Evolutionary conservation across 2,329 filamentous ascomycete genomes (phyloP).

Genomic region (Ceratocystiopsis sp.): DNA sequence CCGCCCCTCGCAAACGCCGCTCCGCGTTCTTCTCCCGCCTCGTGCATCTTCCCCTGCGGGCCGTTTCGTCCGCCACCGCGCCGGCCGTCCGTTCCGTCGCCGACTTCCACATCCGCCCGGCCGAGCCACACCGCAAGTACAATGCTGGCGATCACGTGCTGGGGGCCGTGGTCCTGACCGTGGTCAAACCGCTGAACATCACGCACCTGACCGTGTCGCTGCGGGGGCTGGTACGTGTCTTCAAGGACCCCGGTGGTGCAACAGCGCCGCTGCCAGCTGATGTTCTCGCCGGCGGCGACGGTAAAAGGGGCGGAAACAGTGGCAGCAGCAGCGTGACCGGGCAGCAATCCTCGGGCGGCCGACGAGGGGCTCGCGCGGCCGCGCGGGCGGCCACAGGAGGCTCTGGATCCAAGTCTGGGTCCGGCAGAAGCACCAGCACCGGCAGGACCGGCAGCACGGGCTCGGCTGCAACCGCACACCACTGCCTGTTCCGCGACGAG

Average conservation of each 20-base stretch:
- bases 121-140: constrained; percentile 65
- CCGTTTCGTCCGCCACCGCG: constrained; percentile 8
- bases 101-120: constrained; percentile 62
- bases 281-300: background rate
- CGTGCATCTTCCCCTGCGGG: constrained; percentile 29
- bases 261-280: constrained; percentile 12
- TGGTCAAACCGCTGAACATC: constrained; percentile 57
- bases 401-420: too few relatives aligned
- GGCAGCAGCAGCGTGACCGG: too few relatives aligned
- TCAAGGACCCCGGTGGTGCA: constrained; percentile 47
- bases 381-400: constrained; percentile 19
- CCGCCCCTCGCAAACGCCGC: constrained; percentile 16
- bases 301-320: too few relatives aligned
- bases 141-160: constrained; percentile 56
- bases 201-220: constrained; percentile 66
- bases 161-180: constrained; percentile 54
- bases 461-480: constrained; percentile 45
- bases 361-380: background rate
- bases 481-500: constrained; percentile 71
- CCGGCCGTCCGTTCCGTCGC: constrained; percentile 41
- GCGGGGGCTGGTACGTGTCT: constrained; percentile 65
- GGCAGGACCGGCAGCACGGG: too few relatives aligned
- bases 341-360: too few relatives aligned
- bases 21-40: constrained; percentile 32
- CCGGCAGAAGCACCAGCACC: too few relatives aligned